Percentiles rank a stretch among this genome's conserved stretches.
phyloP scores from a whole-genome alignment of 768 basidiomycete species.

The Exsudoporus frostii region DNA sequence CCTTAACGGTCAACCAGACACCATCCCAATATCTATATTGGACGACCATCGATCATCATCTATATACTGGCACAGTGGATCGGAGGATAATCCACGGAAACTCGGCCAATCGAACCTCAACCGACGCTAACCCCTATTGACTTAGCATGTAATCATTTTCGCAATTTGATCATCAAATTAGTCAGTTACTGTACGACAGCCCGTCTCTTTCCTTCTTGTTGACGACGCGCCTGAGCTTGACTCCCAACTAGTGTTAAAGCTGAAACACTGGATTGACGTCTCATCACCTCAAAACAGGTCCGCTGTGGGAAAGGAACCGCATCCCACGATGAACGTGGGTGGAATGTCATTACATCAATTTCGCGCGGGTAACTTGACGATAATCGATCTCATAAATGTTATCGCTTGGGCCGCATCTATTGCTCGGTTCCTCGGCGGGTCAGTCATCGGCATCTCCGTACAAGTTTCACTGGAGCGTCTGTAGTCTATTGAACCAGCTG shows the following conservation, averaged over 20 bases:
- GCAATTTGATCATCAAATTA: background rate
- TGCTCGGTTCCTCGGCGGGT: background rate
- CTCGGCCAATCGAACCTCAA: background rate
- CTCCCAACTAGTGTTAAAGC: background rate
- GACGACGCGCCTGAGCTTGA: background rate
- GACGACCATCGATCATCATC: no score
- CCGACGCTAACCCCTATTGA: background rate
- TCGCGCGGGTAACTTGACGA: background rate
- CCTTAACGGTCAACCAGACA: no score
- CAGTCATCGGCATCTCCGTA: background rate
- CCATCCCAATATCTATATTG: no score
- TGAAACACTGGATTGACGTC: conserved; percentile 2
- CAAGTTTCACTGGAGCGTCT: background rate
- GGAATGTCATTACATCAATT: background rate
- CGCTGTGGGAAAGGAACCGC: conserved; percentile 10
- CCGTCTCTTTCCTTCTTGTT: background rate
- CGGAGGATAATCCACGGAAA: background rate
- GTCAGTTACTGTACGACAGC: background rate
- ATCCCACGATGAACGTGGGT: conserved; percentile 12
- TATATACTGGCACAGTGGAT: no score
- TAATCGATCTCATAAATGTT: conserved; percentile 3
- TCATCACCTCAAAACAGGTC: background rate
- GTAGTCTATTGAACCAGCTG: background rate
- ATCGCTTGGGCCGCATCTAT: conserved; percentile 2
- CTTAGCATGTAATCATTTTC: background rate